Evolutionary conservation across 441 rosid species (phyloP).

Genomic region (Corymbia calophylla): DNA sequence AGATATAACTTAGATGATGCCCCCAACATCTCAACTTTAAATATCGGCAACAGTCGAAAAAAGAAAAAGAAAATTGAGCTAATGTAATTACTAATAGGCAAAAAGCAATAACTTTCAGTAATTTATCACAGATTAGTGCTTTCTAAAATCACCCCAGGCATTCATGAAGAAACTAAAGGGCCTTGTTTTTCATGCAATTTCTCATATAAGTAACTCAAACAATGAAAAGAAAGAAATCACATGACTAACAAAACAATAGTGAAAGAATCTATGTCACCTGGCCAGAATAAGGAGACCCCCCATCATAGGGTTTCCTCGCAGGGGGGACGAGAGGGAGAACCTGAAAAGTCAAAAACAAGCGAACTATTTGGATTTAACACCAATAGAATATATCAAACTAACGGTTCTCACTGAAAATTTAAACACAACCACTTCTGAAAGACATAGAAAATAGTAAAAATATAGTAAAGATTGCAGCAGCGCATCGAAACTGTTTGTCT

Average conservation of each 20-base stretch:
- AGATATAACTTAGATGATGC: neutral
- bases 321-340: slow-evolving; percentile 98
- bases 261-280: slow-evolving; percentile 33
- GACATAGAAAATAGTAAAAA: fast-evolving
- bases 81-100: neutral
- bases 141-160: neutral
- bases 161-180: neutral
- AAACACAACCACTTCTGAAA: fast-evolving
- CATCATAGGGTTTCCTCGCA: slow-evolving; percentile 45
- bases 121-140: neutral
- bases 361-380: neutral
- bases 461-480: neutral
- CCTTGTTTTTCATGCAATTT: neutral
- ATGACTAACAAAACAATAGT: neutral
- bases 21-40: neutral
- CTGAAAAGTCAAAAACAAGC: slow-evolving; percentile 21
- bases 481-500: neutral
- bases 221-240: neutral
- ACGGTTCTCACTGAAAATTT: neutral
- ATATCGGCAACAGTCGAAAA: neutral
- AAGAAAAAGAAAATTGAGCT: neutral
- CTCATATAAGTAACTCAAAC: neutral
- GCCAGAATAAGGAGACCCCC: slow-evolving; percentile 89
- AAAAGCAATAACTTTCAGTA: neutral
- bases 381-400: neutral